Evolutionary conservation across 352 stramenopile species (phyloP), one percentile per base, ranked within the genome.

Genomic region (Pythium periplocum): DNA sequence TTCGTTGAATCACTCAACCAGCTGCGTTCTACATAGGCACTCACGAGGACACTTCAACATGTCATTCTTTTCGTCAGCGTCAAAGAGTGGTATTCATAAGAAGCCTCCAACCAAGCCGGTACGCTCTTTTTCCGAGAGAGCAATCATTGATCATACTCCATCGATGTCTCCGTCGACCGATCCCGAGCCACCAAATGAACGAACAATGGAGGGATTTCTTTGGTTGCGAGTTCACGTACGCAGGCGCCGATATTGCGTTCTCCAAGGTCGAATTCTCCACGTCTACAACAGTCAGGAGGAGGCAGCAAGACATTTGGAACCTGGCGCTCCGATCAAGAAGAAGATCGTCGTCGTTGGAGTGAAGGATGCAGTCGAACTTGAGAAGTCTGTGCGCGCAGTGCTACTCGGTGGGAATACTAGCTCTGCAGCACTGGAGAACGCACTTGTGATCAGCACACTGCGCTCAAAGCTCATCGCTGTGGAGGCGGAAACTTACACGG

Each of bases 391-490:
- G 12, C 68, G 75, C 26, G 49, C 64, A 7, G 62, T 73, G 45
- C 56, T 92, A 17, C 57, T 90, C 26, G 79, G 81, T 1, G 51
- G 51, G n/a, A 52, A 59, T 7, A 51, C 52, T 2, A 51, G 31
- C n/a, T 43, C 48, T 17, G 52, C 40, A 10, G 33, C 57, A 3
- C 59, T 77, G 9, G 73, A 87, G 17, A 83, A 90, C 45, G 66
- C 68, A 38, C 54, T 92, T 26, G 65, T 89, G 34, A 72, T 90
- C 53, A 90, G 68, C 48, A 85, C 79, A 6, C 59, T 75, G 11
- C 90, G 89, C 58, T 88, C 79, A 9, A 90, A 90, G 51, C 53
- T 89, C 9, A 63, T 88, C 10, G 67, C 76, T 6, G 61, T 81
- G 8, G 79, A 92, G 63, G 77, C 82, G 2, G 82, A 88, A 26